These are phyloP conservation scores for Mortierella sp. DNA, from an alignment of 371 early-diverging fungal species.

Conservation along the genomic window DNA sequence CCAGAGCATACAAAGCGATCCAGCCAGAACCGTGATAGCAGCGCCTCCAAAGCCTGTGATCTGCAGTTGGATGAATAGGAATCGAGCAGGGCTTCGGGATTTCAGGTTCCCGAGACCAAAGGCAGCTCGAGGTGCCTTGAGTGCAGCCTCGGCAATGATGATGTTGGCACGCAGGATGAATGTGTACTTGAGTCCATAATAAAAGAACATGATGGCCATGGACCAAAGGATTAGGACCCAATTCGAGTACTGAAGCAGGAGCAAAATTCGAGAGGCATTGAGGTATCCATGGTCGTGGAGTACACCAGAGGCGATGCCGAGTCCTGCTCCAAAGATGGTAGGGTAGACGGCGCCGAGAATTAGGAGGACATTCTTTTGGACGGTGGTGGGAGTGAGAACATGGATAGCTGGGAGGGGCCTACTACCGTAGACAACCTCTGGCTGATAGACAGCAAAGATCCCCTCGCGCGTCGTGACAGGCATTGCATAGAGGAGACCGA, in stretches of 20 bases:
- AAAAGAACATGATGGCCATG: constrained; percentile 47
- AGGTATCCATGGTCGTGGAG: constrained; percentile 27
- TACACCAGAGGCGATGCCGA: constrained; percentile 37
- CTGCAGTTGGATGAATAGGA: constrained; percentile 50
- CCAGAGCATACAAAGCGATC: constrained; percentile 44
- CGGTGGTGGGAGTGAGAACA: constrained; percentile 44
- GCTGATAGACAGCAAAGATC: constrained; percentile 52
- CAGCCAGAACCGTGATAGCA: constrained; percentile 37
- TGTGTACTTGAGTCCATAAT: constrained; percentile 53
- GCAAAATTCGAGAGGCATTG: constrained; percentile 12
- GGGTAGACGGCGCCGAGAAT: constrained; percentile 39
- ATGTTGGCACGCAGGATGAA: constrained; percentile 53
- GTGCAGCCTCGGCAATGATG: constrained; percentile 49
- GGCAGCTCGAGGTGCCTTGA: constrained; percentile 46
- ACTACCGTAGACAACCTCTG: constrained; percentile 35
- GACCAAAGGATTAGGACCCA: constrained; percentile 49
- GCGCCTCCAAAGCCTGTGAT: constrained; percentile 51
- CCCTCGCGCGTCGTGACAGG: constrained; percentile 52
- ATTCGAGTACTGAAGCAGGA: constrained; percentile 47
- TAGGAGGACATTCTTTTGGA: constrained; percentile 43
- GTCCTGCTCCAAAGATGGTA: constrained; percentile 29
- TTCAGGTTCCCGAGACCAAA: constrained; percentile 50
- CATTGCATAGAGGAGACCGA: constrained; percentile 53
- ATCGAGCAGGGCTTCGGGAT: constrained; percentile 44
- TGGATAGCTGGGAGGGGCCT: constrained; percentile 40